These are phyloP conservation scores for Neurospora hispaniola DNA, from an alignment of 495 filamentous ascomycete species.

Conservation along the genomic window DNA sequence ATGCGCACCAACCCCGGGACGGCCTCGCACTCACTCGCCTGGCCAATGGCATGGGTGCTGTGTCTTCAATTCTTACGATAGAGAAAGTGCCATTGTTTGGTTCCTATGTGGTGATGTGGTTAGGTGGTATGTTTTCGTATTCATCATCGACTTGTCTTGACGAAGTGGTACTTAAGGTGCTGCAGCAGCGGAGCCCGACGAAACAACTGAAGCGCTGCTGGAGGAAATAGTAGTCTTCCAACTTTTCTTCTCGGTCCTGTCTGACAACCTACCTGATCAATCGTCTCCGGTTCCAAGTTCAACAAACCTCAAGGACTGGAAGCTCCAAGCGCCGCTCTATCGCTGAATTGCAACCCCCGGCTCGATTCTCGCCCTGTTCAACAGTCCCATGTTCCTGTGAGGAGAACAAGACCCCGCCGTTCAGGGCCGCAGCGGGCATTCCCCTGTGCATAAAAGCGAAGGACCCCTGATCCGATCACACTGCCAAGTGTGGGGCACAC, in stretches of 20 bases:
- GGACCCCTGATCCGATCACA: not conserved
- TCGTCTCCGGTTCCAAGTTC: not conserved
- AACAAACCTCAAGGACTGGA: not conserved
- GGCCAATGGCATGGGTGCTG: not conserved
- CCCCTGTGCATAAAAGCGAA: not conserved
- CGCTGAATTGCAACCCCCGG: not conserved
- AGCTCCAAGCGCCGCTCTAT: not conserved
- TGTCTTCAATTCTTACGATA: not conserved
- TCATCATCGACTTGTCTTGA: not conserved
- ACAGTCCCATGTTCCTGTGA: not conserved
- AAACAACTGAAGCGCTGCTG: not conserved
- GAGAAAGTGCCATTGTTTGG: not conserved
- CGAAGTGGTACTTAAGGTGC: not conserved
- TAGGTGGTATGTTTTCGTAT: not conserved
- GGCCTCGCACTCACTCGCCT: not conserved
- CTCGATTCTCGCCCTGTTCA: not conserved
- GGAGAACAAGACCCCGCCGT: not conserved
- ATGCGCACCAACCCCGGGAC: not conserved
- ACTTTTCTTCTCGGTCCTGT: not conserved
- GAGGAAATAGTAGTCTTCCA: not conserved
- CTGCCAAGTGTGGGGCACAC: not conserved
- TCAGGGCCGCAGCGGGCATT: not conserved
- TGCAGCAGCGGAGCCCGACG: not conserved
- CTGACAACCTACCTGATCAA: no score
- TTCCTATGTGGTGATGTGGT: not conserved